Evolutionary conservation across 1,284 basidiomycete species (phyloP).

Genomic region (Meira miltonrushii): DNA sequence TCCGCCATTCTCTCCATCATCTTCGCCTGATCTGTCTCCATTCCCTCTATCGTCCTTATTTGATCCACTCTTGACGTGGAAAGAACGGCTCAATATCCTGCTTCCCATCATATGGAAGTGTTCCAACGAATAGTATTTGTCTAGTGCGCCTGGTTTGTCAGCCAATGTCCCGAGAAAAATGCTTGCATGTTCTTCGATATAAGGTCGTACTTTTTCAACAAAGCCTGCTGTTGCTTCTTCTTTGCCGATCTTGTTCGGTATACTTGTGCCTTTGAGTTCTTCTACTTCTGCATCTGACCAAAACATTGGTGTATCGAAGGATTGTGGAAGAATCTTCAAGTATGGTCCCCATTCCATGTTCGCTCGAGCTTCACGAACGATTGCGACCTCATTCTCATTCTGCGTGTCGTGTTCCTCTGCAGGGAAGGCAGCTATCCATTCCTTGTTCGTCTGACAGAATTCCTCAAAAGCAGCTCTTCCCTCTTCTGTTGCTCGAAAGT

Average conservation of each 20-base stretch:
- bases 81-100: conserved; percentile 84
- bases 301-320: conserved; percentile 91
- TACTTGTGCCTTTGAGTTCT: conserved; percentile 75
- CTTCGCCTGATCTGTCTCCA: conserved; percentile 25
- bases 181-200: conserved; percentile 44
- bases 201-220: conserved; percentile 28
- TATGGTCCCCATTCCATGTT: conserved; percentile 39
- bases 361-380: conserved; percentile 1
- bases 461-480: conserved; percentile 3
- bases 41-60: conserved; percentile 55
- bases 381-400: background rate
- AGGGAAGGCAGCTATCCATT: conserved; percentile 20
- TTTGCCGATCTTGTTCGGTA: conserved; percentile 81
- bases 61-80: conserved; percentile 60
- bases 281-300: conserved; percentile 71
- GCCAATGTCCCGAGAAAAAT: conserved; percentile 30
- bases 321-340: conserved; percentile 60
- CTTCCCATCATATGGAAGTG: conserved; percentile 86
- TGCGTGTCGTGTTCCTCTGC: background rate
- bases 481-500: conserved; percentile 39
- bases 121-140: conserved; percentile 64
- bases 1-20: conserved; percentile 44
- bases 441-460: conserved; percentile 2
- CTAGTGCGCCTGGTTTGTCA: background rate
- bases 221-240: conserved; percentile 65